Conservation (phyloP, 2,329 filamentous ascomycete genomes). For the Trichoderma semiorbis region DNA sequence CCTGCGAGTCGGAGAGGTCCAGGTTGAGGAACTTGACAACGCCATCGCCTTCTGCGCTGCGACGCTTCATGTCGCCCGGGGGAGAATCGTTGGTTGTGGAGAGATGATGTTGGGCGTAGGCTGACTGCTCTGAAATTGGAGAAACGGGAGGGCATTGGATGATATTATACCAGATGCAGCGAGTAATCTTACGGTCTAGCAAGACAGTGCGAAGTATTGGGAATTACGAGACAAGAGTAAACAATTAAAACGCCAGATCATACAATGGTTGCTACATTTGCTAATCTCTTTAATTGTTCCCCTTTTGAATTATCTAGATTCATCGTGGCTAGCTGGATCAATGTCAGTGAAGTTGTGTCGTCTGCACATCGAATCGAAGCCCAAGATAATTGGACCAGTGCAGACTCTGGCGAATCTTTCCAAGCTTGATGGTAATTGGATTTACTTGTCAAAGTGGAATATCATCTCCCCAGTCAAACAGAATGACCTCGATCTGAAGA, state of each 20-base stretch:
- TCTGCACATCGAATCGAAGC: neutral
- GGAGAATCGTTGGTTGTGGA: slow-evolving; percentile 26
- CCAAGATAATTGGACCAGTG: neutral
- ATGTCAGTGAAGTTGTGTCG: neutral
- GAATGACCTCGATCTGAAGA: accelerated
- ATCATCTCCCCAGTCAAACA: neutral
- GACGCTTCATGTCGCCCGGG: slow-evolving; percentile 37
- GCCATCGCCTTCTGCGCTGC: slow-evolving; percentile 44
- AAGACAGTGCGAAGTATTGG: neutral
- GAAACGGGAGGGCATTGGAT: neutral
- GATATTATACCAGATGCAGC: neutral
- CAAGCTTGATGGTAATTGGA: neutral
- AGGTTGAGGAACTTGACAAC: slow-evolving; percentile 38
- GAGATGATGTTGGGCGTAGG: neutral
- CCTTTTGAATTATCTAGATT: neutral
- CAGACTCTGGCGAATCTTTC: neutral
- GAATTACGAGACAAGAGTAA: neutral
- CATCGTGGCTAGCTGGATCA: neutral
- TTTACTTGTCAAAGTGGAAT: neutral
- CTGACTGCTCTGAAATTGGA: neutral
- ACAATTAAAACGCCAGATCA: neutral
- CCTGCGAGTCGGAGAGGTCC: slow-evolving; percentile 36
- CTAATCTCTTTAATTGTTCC: neutral
- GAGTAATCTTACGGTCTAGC: neutral
- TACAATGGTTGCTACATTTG: neutral